Conservation (phyloP, 441 rosid genomes). For the Erodium texanum region DNA sequence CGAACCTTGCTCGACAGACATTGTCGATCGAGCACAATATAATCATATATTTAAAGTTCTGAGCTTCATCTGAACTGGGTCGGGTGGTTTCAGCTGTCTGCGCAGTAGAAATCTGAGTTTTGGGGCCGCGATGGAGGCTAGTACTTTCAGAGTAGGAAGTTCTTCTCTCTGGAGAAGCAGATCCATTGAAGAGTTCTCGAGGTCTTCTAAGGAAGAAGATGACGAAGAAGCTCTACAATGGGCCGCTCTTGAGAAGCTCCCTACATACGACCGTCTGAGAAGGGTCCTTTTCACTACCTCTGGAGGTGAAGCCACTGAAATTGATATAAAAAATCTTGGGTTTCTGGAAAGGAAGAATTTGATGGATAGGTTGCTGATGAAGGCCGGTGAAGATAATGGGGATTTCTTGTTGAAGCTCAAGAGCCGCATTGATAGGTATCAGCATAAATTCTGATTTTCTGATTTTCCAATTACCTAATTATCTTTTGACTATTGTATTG, state of each 20-base stretch:
- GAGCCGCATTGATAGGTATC: constrained; percentile 49
- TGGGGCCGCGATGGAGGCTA: neutral
- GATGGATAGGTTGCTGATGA: constrained; percentile 37
- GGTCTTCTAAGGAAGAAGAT: constrained; percentile 16
- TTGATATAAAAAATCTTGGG: constrained; percentile 41
- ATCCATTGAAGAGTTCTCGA: neutral
- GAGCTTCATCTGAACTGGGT: neutral
- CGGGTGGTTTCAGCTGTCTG: neutral
- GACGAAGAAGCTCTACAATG: constrained; percentile 44
- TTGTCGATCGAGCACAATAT: neutral
- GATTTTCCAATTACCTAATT: neutral
- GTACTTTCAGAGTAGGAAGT: neutral
- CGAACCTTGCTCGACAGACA: neutral
- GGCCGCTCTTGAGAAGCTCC: constrained; percentile 46
- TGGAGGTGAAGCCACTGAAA: constrained; percentile 35
- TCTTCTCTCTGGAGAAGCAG: neutral
- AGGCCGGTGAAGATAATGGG: constrained; percentile 45
- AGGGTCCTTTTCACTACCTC: constrained; percentile 34
- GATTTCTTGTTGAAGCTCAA: constrained; percentile 44
- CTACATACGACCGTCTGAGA: constrained; percentile 38
- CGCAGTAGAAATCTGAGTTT: neutral
- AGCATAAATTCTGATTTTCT: neutral
- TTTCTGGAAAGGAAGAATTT: constrained; percentile 32
- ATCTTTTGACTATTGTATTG: neutral
- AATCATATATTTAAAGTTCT: neutral